phyloP scores from a whole-genome alignment of 805 yeast genomes.

The Blastobotrys chiropterorum region DNA sequence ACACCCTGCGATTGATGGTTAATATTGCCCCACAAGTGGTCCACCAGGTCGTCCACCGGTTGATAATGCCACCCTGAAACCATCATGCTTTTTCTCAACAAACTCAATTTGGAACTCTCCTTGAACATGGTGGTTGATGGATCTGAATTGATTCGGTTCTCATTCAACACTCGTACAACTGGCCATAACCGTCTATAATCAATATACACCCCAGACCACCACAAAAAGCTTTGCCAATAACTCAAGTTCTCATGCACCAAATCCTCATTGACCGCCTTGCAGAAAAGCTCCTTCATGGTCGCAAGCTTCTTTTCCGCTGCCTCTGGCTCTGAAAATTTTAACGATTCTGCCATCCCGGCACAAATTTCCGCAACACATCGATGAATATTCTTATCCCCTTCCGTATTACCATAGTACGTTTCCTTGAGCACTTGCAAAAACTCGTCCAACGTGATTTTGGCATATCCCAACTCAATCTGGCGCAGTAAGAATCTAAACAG shows the following conservation, averaged over 20 bases:
- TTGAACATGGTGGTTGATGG: constrained; percentile 54
- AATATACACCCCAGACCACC: constrained; percentile 53
- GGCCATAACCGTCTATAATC: constrained; percentile 54
- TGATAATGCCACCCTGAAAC: constrained; percentile 47
- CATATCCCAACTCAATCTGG: constrained; percentile 41
- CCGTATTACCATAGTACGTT: constrained; percentile 45
- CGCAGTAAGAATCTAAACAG: constrained; percentile 42
- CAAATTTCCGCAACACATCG: constrained; percentile 67
- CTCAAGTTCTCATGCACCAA: constrained; percentile 66
- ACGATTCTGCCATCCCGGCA: constrained; percentile 51
- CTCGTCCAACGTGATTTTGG: constrained; percentile 44
- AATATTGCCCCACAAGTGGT: constrained; percentile 41
- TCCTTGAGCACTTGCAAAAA: constrained; percentile 44
- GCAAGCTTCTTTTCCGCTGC: constrained; percentile 10
- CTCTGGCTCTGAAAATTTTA: constrained; percentile 9
- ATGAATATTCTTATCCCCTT: constrained; percentile 61
- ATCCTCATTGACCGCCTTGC: constrained; percentile 44
- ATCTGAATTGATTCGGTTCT: constrained; percentile 11
- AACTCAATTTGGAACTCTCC: constrained; percentile 54
- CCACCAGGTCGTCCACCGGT: constrained; percentile 38
- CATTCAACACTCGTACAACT: constrained; percentile 40
- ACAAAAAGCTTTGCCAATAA: constrained; percentile 70
- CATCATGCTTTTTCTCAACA: constrained; percentile 47
- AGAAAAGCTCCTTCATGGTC: constrained; percentile 36
- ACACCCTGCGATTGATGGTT: constrained; percentile 70